Evolutionary conservation across 192 early-diverging fungal species (phyloP), one percentile per base, ranked within the genome.

Genomic region (Backusella mclennaniae): DNA sequence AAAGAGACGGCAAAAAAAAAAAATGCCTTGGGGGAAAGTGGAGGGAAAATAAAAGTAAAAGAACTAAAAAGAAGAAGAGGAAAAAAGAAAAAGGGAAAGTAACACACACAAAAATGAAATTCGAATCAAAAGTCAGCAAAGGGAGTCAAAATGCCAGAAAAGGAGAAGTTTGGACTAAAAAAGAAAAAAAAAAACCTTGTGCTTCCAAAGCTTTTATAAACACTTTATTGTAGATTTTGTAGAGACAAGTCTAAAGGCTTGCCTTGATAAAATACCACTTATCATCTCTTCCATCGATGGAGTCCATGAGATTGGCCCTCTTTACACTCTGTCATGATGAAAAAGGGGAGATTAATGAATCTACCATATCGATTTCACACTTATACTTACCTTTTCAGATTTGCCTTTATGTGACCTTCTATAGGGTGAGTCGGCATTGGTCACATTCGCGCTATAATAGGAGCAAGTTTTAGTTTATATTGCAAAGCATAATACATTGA

Each of bases 231-330:
- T 69, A 42, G 26, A 2, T 70, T 41, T 70, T 70, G 36, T 39
- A 23, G 4, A 33, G 38, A 39, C 38, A 39, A 42, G 31, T 44
- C 41, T 76, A 76, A 42, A 76, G 67, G 15, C 56, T 66, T 35
- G 67, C 23, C 26, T 76, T 69, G n/a, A 76, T 76, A n/a, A 49
- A 53, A 76, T 76, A 67, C 75, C 75, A 76, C 23, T 76, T 76
- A 26, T 76, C 44, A 53, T 76, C 74, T 41, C 42, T 66, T 56
- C 73, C 73, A 46, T 56, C 52, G 17, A 73, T 35, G 12, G 3
- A 29, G 12, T 63, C 56, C 21, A 38, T 52, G 36, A 63, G 1
- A 11, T 6, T 49, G 46, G 19, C 29, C 6, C 35, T 39, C 26
- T n/a, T n/a, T 68, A 17, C 11, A 15, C 8, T 56, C 56, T 63